Base-by-base conservation (phyloP, 2,329 filamentous ascomycete genomes). In the Neonectria punicea region DNA sequence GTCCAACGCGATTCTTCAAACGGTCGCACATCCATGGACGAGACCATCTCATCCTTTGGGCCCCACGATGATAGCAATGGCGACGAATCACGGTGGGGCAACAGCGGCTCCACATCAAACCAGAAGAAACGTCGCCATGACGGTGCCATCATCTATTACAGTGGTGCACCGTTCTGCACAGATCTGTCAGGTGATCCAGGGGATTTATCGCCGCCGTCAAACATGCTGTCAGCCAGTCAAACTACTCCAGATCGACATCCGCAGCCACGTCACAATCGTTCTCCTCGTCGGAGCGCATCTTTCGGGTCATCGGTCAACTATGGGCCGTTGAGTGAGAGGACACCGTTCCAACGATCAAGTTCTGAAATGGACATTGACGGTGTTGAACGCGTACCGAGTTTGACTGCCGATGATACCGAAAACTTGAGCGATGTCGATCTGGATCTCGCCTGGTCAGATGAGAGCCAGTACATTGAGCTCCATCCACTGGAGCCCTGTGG, bases 71-170 rank as follows among this genome's bases (percentile, higher is more conserved):
- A 85, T 10, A 88, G 84, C 63, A 85, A 85, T 46, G 67, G 81
- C 11, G 83, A 79, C 1, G 82, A 81, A 16, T 86, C 85, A 0
- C 76, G 80, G 53, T 85, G 81, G 80, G 81, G 77, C 14, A 77
- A 80, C 36, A 85, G 83, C 66, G 82, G 81, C 72, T 87, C 81
- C 68, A 82, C 75, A 51, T 85, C 78, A 61, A 84, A 74, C 73
- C 83, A 80, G 67, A 84, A 80, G 68, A 87, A 86, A 76, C 85
- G 86, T 28, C 85, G 83, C 0, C 84, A 89, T 13, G 89, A 92
- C 63, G 93, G 93, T 9, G 89, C 92, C 1, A 91, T 97, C 69
- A 93, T 95, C 18, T 97, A 94, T 74, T 97, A 95, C 76, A 93
- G 87, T 65, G 92, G 91, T 28, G 91, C 91, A 1, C 88, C 87